phyloP scores from a whole-genome alignment of 208 protist genomes.

The Balamuthia mandrillaris region DNA sequence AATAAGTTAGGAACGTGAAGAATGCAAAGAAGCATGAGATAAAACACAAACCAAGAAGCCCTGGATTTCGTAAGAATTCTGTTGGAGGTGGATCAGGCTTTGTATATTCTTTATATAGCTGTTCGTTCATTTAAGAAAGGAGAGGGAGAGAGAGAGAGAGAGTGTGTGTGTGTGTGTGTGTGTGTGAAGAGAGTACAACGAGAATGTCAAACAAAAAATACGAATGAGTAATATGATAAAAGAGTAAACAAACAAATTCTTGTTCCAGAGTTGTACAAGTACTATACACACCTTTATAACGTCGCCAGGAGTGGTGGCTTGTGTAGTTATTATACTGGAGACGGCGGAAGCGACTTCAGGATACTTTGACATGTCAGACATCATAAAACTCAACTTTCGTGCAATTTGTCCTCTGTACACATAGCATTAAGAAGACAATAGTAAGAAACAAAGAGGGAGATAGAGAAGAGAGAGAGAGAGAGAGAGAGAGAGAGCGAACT shows the following conservation, averaged over 20 bases:
- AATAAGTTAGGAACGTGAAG: not conserved
- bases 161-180: too few relatives aligned
- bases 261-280: too few relatives aligned
- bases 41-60: too few relatives aligned
- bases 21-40: too few relatives aligned
- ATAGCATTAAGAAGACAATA: not conserved
- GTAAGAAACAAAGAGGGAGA: not conserved
- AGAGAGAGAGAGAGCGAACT: not conserved
- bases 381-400: not conserved
- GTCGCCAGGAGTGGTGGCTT: constrained; percentile 17
- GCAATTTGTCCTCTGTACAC: not conserved
- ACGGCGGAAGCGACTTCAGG: not conserved
- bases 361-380: not conserved
- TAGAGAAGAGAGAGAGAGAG: not conserved
- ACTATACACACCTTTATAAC: not conserved
- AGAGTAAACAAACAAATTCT: too few relatives aligned
- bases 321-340: not conserved
- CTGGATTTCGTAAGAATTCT: constrained; percentile 35
- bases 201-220: too few relatives aligned
- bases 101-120: constrained; percentile 27
- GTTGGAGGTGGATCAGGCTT: constrained; percentile 19
- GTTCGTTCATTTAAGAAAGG: too few relatives aligned
- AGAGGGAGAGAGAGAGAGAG: too few relatives aligned
- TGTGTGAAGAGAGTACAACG: too few relatives aligned
- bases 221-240: too few relatives aligned